A percentile compares a stretch with the other conserved stretches of the same genome.
Conservation (phyloP, 306 rosid species). For the Citrullus mucosospermus region DNA sequence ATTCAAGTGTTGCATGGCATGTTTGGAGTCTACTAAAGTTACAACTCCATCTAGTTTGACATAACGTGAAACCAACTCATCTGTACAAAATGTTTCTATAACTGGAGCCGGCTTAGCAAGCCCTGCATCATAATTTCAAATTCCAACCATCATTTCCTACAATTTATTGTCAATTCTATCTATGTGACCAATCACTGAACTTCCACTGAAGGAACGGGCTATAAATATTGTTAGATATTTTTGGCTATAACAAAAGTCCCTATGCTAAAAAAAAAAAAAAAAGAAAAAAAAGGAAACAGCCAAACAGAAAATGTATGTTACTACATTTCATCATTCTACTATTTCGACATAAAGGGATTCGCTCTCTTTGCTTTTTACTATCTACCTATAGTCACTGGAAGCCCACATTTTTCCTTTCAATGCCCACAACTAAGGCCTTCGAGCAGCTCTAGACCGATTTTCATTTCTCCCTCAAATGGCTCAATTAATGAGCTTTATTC, state of each 20-base stretch:
- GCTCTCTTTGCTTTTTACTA: not conserved
- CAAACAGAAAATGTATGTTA: not conserved
- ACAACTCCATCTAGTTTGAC: slow-evolving; percentile 93
- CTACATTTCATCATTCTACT: not conserved
- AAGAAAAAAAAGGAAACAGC: not conserved
- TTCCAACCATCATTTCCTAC: not conserved
- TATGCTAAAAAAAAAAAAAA: not conserved
- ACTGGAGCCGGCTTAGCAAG: slow-evolving; percentile 92
- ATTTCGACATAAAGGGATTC: not conserved
- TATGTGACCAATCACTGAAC: not conserved
- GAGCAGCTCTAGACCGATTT: not conserved
- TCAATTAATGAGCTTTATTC: not conserved
- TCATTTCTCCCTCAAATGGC: not conserved
- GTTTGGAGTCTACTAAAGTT: slow-evolving; percentile 84
- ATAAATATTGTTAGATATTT: not conserved
- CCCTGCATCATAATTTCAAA: slow-evolving; percentile 31
- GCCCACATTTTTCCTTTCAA: not conserved
- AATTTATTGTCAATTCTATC: not conserved
- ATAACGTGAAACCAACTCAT: slow-evolving; percentile 50
- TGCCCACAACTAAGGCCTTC: not conserved
- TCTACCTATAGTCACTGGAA: not conserved
- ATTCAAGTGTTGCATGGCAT: slow-evolving; percentile 63
- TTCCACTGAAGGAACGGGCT: not conserved
- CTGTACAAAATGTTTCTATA: slow-evolving; percentile 74
- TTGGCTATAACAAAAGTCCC: not conserved